Evolutionary conservation across 2,329 filamentous ascomycete genomes (phyloP), one percentile per base, ranked within the genome.

Genomic region (Penicillium brevicompactum): DNA sequence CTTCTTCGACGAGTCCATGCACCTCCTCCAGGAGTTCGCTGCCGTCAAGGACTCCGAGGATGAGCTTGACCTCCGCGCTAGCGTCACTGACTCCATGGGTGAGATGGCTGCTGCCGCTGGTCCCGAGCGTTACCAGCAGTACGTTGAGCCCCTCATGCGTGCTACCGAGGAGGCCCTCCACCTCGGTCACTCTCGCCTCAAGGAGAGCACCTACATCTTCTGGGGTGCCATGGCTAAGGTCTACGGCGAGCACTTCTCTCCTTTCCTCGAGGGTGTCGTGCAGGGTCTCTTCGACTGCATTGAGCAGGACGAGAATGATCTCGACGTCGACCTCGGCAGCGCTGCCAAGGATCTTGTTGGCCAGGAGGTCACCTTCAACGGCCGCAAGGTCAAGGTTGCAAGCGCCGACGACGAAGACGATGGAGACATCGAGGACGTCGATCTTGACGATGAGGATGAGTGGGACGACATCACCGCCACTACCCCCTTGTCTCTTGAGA

Each of bases 201-300:
- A 92, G 75, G 94, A 99, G 80, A 97, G 92, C 59, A 96, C 91
- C 72, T 99, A 96, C 78, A 95, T 97, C 59, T 83, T 99, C 51
- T 99, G 94, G 93, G 92, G 91, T 62, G 91, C 90, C 40, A 87
- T 99, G 71, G 89, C 93, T 59, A 95, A 95, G 79, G 91, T 97
- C 9, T 97, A 97, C 75, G 87, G 89, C 67, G 89, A 91, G 69
- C 75, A 78, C 54, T 80, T 80, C 61, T 65, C 74, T 53, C 75
- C 74, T 24, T 79, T 79, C 72, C 69, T 80, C 6, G 74, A 74
- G 9, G 77, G 78, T 34, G 76, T 77, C 34, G 71, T 79, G 53
- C 76, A 78, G 60, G 77, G 76, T 51, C 83, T 97, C 22, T 88
- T 94, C 62, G 87, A 91, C 56, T 93, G 91, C 70, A 85, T 97